Base-by-base conservation (phyloP, 352 stramenopile genomes). In the Phytopythium mirpurense region DNA sequence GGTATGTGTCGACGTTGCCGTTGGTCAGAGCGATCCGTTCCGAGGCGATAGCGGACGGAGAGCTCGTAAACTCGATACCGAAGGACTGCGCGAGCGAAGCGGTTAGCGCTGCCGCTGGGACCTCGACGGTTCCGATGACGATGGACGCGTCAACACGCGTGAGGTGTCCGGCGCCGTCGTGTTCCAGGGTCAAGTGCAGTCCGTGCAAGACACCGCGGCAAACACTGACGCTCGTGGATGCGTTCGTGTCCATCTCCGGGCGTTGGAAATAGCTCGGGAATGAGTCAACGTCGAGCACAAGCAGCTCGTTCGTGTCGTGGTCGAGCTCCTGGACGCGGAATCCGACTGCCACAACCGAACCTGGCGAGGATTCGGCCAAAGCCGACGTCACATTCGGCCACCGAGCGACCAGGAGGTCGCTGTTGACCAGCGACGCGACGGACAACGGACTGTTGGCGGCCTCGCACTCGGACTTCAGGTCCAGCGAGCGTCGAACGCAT, bases 1-100 rank as follows among this genome's bases (percentile, higher is more conserved):
- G 32, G 26, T 74, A 78, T 4, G 56, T 65, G 18, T 63, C 35
- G 1, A 76, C 1, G 54, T 81, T 81, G 4, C 70, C 68, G 16
- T 66, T 63, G 15, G 53, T 32, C 10, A 81, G 52, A 12, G 68
- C 66, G 16, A 71, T 52, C 18, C 63, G 16, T 0, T 40, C 34
- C 2, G n/a, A 41, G 18, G 35, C 21, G 23, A 75, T 57, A 0
- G 41, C 8, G 7, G 31, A 26, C 0, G 38, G 31, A 0, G 57
- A 59, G 52, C 65, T 80, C 27, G 61, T 16, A 19, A 80, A 80
- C 3, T n/a, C 32, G 4, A 73, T 59, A 7, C 62, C 62, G 54
- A 75, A 78, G 0, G 59, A 58, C 51, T 79, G 70, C 5, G 19
- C 12, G n/a, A 74, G 8, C 9, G 61, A 38, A 9, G 61, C 36